Evolutionary conservation across 805 yeast species (phyloP).

Genomic region (Candida manassasensis): DNA sequence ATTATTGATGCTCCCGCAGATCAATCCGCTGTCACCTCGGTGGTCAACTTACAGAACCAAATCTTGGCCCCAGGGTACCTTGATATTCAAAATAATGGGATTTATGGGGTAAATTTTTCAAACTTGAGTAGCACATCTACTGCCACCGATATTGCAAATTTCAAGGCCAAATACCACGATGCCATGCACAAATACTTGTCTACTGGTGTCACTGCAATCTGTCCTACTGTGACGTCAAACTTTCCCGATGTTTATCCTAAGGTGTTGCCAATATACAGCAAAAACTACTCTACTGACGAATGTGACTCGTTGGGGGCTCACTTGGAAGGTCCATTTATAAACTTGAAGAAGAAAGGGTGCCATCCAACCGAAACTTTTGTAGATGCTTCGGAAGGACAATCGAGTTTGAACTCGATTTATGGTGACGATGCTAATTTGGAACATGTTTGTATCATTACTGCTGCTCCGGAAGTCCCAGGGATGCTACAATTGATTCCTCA

Average conservation of each 20-base stretch:
- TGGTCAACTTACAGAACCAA: constrained; percentile 43
- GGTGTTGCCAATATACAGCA: constrained; percentile 41
- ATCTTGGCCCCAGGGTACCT: constrained; percentile 52
- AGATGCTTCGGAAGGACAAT: constrained; percentile 28
- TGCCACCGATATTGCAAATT: constrained; percentile 27
- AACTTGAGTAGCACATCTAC: constrained; percentile 25
- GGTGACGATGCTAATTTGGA: constrained; percentile 31
- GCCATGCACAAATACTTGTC: constrained; percentile 43
- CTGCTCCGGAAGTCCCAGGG: constrained; percentile 50
- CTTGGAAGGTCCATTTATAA: constrained; percentile 56
- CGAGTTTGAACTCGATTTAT: constrained; percentile 30
- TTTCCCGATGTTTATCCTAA: constrained; percentile 45
- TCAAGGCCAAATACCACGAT: constrained; percentile 33
- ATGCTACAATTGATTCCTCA: constrained; percentile 39
- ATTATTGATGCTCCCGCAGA: constrained; percentile 29
- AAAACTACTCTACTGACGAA: constrained; percentile 25
- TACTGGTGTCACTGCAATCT: constrained; percentile 51
- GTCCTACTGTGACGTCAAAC: constrained; percentile 55
- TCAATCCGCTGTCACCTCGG: constrained; percentile 11
- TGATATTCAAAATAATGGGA: constrained; percentile 56
- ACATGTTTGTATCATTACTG: constrained; percentile 41
- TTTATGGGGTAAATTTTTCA: constrained; percentile 52
- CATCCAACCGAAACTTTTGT: constrained; percentile 45
- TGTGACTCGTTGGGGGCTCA: constrained; percentile 55
- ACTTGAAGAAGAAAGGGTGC: constrained; percentile 45